These are phyloP conservation scores for Nicotiana tabacum DNA, from an alignment of 257 asterid species.

Conservation along the genomic window DNA sequence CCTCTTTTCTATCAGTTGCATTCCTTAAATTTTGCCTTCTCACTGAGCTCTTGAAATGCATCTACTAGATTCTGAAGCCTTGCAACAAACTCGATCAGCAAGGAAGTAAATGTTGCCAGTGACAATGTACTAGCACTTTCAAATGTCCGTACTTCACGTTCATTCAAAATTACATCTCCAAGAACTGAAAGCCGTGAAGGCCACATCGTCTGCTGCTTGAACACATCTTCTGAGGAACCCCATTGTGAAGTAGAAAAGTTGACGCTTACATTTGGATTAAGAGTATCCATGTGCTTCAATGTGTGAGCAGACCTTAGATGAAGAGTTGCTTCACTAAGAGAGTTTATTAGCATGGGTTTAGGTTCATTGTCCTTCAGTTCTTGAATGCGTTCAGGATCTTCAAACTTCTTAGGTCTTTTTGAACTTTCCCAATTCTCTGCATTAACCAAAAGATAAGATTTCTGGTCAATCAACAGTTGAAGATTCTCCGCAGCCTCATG, in stretches of 20 bases:
- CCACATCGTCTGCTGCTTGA: slow-evolving; percentile 72
- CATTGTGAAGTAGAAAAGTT: slow-evolving; percentile 47
- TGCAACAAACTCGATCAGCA: slow-evolving; percentile 87
- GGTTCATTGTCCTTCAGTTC: slow-evolving; percentile 65
- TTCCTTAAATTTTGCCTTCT: slow-evolving; percentile 69
- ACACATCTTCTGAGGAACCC: slow-evolving; percentile 63
- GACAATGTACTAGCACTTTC: slow-evolving; percentile 94
- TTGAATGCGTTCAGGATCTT: slow-evolving; percentile 50
- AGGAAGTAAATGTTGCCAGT: slow-evolving; percentile 73
- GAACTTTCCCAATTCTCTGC: slow-evolving; percentile 73
- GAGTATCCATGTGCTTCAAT: slow-evolving; percentile 30
- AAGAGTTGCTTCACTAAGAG: slow-evolving; percentile 44
- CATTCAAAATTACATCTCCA: slow-evolving; percentile 59
- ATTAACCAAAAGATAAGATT: slow-evolving; percentile 78
- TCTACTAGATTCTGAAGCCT: slow-evolving; percentile 81
- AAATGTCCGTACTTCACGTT: slow-evolving; percentile 73
- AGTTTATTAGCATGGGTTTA: slow-evolving; percentile 39
- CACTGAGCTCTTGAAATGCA: slow-evolving; percentile 65
- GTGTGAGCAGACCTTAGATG: slow-evolving; percentile 43
- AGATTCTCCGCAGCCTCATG: slow-evolving; percentile 90
- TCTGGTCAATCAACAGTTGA: slow-evolving; percentile 76
- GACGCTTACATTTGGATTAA: slow-evolving; percentile 35
- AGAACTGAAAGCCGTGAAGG: slow-evolving; percentile 86
- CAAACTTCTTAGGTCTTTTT: slow-evolving; percentile 45
- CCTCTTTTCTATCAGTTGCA: slow-evolving; percentile 23